Conservation (phyloP, 2,329 filamentous ascomycete species). For the Bipolaris gigantea region DNA sequence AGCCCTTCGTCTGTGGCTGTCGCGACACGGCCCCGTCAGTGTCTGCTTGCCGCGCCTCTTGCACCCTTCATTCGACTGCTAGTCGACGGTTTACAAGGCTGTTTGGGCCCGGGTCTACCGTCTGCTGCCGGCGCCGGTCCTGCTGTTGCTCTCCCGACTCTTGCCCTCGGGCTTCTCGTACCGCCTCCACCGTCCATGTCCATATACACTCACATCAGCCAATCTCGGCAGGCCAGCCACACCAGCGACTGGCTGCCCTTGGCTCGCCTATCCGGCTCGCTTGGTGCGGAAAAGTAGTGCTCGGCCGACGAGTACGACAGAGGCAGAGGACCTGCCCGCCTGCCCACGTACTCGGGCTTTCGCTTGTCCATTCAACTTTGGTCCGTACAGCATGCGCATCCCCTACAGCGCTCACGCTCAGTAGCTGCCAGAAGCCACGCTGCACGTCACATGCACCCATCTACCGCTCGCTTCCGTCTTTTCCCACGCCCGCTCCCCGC, state of each 20-base stretch:
- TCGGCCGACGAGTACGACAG: slow-evolving; percentile 20
- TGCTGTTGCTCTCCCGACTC: no score
- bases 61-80: slow-evolving; percentile 3
- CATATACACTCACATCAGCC: no score
- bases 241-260: background rate
- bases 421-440: slow-evolving; percentile 1
- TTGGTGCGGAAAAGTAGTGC: slow-evolving; percentile 13
- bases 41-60: slow-evolving; percentile 16
- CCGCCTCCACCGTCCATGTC: no score
- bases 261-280: background rate
- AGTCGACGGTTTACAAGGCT: slow-evolving; percentile 3
- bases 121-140: background rate
- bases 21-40: slow-evolving; percentile 11
- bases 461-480: background rate
- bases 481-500: background rate
- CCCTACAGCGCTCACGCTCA: no score
- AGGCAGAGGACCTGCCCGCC: background rate
- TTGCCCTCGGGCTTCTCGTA: no score
- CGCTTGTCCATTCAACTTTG: slow-evolving; percentile 11
- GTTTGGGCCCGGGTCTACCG: background rate
- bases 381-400: slow-evolving; percentile 7
- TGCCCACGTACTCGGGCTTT: slow-evolving; percentile 12
- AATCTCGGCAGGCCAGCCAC: slow-evolving; percentile 1
- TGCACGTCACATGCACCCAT: slow-evolving; percentile 1
- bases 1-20: slow-evolving; percentile 31